Conservation (phyloP, 2,329 filamentous ascomycete species). For the Chaetomiaceae sp. region DNA sequence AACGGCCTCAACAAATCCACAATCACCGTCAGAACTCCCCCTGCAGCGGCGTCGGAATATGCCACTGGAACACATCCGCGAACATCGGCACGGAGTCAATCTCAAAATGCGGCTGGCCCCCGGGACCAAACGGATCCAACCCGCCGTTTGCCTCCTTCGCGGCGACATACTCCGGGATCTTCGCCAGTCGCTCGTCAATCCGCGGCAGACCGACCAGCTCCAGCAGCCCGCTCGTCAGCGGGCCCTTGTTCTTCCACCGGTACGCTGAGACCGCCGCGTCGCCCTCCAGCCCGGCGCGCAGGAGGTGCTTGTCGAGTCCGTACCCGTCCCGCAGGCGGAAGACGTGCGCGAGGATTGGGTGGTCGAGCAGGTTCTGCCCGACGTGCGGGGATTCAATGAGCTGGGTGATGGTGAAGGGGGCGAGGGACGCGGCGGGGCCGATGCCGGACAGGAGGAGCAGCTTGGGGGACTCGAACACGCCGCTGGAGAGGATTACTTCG, state of each 20-base stretch:
- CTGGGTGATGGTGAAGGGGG: slow-evolving; percentile 14
- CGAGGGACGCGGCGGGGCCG: slow-evolving; percentile 6
- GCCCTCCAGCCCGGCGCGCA: neutral
- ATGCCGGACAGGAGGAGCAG: slow-evolving; percentile 37
- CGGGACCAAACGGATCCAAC: slow-evolving; percentile 10
- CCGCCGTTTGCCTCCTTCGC: neutral
- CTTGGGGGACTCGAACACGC: slow-evolving; percentile 37
- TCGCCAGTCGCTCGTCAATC: neutral
- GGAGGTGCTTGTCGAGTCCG: slow-evolving; percentile 14
- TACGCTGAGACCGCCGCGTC: slow-evolving; percentile 1
- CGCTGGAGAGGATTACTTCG: slow-evolving; percentile 40
- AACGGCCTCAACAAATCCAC: slow-evolving; percentile 11
- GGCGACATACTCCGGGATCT: neutral
- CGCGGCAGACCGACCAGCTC: slow-evolving; percentile 1
- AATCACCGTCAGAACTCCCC: slow-evolving; percentile 18
- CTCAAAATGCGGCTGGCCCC: slow-evolving; percentile 7
- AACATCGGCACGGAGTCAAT: slow-evolving; percentile 17
- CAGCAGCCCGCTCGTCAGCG: neutral
- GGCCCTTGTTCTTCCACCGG: slow-evolving; percentile 3
- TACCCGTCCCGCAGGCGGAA: slow-evolving; percentile 20
- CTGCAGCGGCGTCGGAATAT: slow-evolving; percentile 1
- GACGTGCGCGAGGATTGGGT: slow-evolving; percentile 18
- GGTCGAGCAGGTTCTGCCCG: slow-evolving; percentile 36
- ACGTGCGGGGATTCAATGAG: slow-evolving; percentile 33
- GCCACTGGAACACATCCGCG: slow-evolving; percentile 3